These are phyloP conservation scores for Psilocybe sp. DNA, from an alignment of 768 basidiomycete genomes.

Conservation along the genomic window DNA sequence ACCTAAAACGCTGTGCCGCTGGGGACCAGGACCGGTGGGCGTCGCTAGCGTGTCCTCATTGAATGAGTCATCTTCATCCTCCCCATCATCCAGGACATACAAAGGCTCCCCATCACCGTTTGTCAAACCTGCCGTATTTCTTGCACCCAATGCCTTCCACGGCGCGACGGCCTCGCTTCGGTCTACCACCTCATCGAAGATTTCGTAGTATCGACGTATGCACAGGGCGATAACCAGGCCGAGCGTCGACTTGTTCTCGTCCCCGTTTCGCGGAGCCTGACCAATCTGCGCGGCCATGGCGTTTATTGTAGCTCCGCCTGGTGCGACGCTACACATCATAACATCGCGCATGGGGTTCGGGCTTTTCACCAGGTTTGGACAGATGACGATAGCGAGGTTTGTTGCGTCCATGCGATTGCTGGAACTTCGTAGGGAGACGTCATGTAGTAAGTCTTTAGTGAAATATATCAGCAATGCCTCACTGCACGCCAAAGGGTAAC, in stretches of 20 bases:
- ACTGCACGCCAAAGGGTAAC: conserved; percentile 17
- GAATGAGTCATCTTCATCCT: conserved; percentile 71
- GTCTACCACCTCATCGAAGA: conserved; percentile 81
- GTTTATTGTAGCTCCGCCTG: conserved; percentile 4
- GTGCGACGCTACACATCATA: conserved; percentile 64
- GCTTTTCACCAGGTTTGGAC: conserved; percentile 76
- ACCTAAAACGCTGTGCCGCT: conserved; percentile 3
- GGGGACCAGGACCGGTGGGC: conserved; percentile 38
- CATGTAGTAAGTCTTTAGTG: conserved; percentile 84
- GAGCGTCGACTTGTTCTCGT: conserved; percentile 58
- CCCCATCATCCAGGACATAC: conserved; percentile 38
- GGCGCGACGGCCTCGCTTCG: conserved; percentile 56
- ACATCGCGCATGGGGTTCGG: conserved; percentile 69
- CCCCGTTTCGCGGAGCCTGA: conserved; percentile 1
- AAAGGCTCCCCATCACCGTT: conserved; percentile 14
- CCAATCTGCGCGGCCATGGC: neutral
- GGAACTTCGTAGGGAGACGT: conserved; percentile 65
- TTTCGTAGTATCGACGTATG: conserved; percentile 80
- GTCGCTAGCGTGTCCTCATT: conserved; percentile 56
- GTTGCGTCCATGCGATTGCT: conserved; percentile 80
- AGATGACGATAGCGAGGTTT: conserved; percentile 77
- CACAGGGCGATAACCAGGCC: conserved; percentile 73
- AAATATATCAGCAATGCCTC: conserved; percentile 4
- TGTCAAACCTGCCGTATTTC: conserved; percentile 16
- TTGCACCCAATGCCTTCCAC: conserved; percentile 24